Base-by-base conservation (phyloP, 371 early-diverging fungal species). In the Hamiltosporidium tvaerminnensis region DNA sequence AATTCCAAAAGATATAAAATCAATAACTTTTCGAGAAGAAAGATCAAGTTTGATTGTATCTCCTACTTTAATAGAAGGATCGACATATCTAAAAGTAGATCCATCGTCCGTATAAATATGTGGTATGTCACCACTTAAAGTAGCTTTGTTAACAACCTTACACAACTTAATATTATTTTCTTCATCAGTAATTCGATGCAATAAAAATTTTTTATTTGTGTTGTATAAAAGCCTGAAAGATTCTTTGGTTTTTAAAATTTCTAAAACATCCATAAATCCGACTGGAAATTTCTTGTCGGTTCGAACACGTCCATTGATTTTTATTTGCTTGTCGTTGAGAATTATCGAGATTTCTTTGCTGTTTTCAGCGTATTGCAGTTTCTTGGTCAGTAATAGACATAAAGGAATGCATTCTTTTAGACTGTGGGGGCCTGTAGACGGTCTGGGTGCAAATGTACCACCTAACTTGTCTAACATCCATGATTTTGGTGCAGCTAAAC, bases 401-500 rank as follows among this genome's bases (percentile, higher is more conserved):
- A 98, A 83, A 62, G 96, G 99, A 76, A 98, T 85, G 83, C 91
- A 94, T 82, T 93, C 95, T 76, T 90, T 86, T 71, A 87, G 84
- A 86, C 91, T 92, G 88, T 98, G 96, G 70, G 98, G 95, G 82
- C 98, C 98, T 73, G 92, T 81, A 67, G 87, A 85, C 70, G 96
- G 94, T 81, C 90, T 85, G 66, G 96, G 92, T 66, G 98, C 96
- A 83, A 86, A 93, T 69, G 86, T 87, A 64, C 92, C 94, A 78
- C 89, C 86, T 52, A 91, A 84, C 82, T 98, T 98, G 86, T 93
- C 93, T 74, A 98, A 85, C 90, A 95, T 92, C 99, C 99, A 98
- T 84, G 92, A 91, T 84, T 87, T 89, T 82, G 96, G 96, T 68
- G 97, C 96, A 76, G 83, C 85, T 76, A 96, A 85, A 82, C 97